phyloP scores from a whole-genome alignment of 495 filamentous ascomycete species.

The Elasticomyces elasticus region DNA sequence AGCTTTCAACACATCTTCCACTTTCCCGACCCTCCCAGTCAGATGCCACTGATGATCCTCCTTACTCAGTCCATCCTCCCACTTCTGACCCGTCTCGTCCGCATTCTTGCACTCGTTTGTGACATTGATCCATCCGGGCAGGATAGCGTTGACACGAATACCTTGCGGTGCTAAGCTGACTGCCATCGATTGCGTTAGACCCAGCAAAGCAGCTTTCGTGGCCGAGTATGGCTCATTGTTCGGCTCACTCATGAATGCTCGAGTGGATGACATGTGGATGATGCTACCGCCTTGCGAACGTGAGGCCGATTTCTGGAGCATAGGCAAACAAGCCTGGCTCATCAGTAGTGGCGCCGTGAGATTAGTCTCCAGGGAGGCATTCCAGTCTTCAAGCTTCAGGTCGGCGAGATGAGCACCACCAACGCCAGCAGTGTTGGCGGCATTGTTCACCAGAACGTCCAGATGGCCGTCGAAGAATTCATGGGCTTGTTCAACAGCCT shows the following conservation, averaged over 20 bases:
- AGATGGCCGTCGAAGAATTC: constrained; percentile 15
- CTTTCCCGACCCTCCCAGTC: constrained; percentile 23
- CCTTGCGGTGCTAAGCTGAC: constrained; percentile 17
- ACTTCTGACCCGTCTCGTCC: constrained; percentile 20
- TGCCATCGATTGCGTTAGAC: constrained; percentile 26
- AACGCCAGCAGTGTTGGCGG: constrained; percentile 17
- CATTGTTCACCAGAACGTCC: constrained; percentile 22
- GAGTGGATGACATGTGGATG: constrained; percentile 28
- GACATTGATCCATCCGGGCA: constrained; percentile 29
- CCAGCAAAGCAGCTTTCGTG: constrained; percentile 25
- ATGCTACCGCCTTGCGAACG: constrained; percentile 18
- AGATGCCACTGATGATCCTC: constrained; percentile 27
- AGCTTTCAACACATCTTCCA: constrained; percentile 25
- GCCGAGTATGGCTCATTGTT: constrained; percentile 26
- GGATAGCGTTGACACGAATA: constrained; percentile 26
- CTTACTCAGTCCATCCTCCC: constrained; percentile 22
- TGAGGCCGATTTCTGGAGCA: constrained; percentile 1
- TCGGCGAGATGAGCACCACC: constrained; percentile 5
- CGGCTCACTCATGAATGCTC: constrained; percentile 26
- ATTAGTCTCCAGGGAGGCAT: constrained; percentile 15
- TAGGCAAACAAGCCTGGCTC: constrained; percentile 18
- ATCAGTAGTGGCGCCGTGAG: constrained; percentile 21
- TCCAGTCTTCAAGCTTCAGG: constrained; percentile 19
- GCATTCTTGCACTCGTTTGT: constrained; percentile 23
- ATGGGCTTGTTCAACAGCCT: constrained; percentile 1